Evolutionary conservation across 805 yeast species (phyloP).

Genomic region (Myxozyma nipponensis): DNA sequence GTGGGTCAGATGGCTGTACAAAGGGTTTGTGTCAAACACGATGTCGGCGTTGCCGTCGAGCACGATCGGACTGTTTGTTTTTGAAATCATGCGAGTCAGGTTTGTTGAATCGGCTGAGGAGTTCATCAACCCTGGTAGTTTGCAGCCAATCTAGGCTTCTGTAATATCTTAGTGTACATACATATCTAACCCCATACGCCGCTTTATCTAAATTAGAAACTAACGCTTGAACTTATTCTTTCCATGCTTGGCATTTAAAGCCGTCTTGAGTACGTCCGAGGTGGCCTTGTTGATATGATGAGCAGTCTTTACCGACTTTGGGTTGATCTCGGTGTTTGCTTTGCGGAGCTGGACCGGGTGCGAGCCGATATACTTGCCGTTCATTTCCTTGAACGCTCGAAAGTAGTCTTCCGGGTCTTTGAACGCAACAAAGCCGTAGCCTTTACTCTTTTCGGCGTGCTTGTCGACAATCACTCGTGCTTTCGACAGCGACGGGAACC

Average conservation of each 20-base stretch:
- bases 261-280: slow-evolving; percentile 9
- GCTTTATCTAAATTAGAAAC: no score
- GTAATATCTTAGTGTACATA: neutral
- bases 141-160: neutral
- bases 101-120: slow-evolving; percentile 11
- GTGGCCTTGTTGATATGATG: slow-evolving; percentile 22
- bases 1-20: slow-evolving; percentile 54
- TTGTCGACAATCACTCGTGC: slow-evolving; percentile 57
- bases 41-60: slow-evolving; percentile 81
- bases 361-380: slow-evolving; percentile 70
- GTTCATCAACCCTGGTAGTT: neutral
- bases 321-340: slow-evolving; percentile 42
- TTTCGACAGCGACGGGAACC: slow-evolving; percentile 52
- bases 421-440: slow-evolving; percentile 74
- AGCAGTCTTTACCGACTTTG: slow-evolving; percentile 13
- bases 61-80: slow-evolving; percentile 75
- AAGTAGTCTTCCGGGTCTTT: slow-evolving; percentile 61
- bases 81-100: slow-evolving; percentile 65
- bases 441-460: slow-evolving; percentile 49
- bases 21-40: slow-evolving; percentile 72
- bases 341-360: slow-evolving; percentile 67
- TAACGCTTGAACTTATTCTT: slow-evolving; percentile 1
- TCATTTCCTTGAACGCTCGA: slow-evolving; percentile 67
- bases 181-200: no score
- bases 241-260: neutral